Conservation (phyloP, 148 eudicot genomes). For the Agrostemma githago region DNA sequence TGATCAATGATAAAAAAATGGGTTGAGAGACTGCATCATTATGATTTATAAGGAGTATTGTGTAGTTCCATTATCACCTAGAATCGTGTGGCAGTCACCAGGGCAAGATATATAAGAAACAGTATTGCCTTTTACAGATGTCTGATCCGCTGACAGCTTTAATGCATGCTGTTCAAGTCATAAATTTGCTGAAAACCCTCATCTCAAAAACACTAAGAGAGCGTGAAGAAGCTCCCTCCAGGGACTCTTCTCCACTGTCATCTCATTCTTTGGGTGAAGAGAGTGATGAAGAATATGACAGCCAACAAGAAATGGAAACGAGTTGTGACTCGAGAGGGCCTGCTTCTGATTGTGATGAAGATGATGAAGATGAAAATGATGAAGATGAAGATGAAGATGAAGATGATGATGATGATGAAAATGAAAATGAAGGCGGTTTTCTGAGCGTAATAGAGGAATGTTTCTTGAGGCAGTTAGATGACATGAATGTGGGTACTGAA, state of each 20-base stretch:
- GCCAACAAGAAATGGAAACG: constrained; percentile 64
- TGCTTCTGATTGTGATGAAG: constrained; percentile 49
- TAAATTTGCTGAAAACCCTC: constrained; percentile 87
- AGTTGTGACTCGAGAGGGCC: constrained; percentile 57
- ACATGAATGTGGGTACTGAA: constrained; percentile 24
- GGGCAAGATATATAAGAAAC: background rate
- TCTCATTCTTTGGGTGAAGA: constrained; percentile 43
- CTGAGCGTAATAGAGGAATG: constrained; percentile 60
- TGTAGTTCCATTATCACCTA: background rate
- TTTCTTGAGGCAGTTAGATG: constrained; percentile 57
- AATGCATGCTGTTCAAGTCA: constrained; percentile 95
- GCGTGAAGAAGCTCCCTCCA: constrained; percentile 49
- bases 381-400: constrained; percentile 17
- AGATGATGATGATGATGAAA: constrained; percentile 34
- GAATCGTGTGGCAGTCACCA: background rate
- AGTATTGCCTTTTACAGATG: constrained; percentile 47
- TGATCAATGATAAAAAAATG: too few relatives aligned
- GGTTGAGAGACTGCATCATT: background rate
- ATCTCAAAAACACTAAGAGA: constrained; percentile 70
- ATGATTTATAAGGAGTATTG: background rate
- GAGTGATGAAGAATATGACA: constrained; percentile 53
- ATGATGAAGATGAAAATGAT: constrained; percentile 21
- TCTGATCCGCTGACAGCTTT: constrained; percentile 91
- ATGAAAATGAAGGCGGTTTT: constrained; percentile 33
- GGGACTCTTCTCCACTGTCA: constrained; percentile 55